Base-by-base conservation (phyloP, 352 stramenopile species). In the Globisporangium recalcitrans region DNA sequence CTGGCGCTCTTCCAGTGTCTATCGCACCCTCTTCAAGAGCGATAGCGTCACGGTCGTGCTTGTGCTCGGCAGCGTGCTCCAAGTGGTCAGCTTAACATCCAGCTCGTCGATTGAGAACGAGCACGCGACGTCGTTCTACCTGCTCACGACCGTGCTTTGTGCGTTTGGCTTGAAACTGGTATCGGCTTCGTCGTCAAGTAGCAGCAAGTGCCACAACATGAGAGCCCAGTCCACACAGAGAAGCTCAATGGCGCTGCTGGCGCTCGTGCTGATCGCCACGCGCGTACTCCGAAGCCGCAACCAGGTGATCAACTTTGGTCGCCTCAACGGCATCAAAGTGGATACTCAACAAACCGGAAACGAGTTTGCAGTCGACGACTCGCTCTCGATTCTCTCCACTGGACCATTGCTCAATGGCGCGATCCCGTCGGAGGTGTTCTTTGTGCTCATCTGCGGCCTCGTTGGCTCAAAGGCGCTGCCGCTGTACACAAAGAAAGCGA, bases 31-130 rank as follows among this genome's bases (percentile, higher is more conserved):
- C 19, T 52, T 10, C 49, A 21, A 36, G 4, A 24, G 3, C 47
- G 22, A 62, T 14, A 22, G 38, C 1, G 24, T 65, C 10, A 34
- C 31, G 13, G 14, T 48, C 0, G 53, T 69, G 16, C 55, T 73
- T 6, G 52, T 64, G 1, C 19, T 66, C 11, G 64, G 68, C 1
- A 69, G 52, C 19, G 31, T 80, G 13, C 34, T 84, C 13, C 80
- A 91, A 27, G 81, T 90, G 56, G 64, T 65, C 16, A 91, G 77
- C 32, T 65, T 93, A 21, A 83, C 82, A 0, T 94, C 85, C 1
- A 93, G 80, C 32, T 96, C 87, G 4, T 92, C 84, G 21, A 95
- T 96, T 34, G 88, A 96, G 58, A 96, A 96, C 62, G 88, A 96
- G 58, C 88, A 96, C 58, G 87, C 85, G 13, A 93, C 83, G 10